Base-by-base conservation (phyloP, 768 basidiomycete species). In the Scleroderma bovista region DNA sequence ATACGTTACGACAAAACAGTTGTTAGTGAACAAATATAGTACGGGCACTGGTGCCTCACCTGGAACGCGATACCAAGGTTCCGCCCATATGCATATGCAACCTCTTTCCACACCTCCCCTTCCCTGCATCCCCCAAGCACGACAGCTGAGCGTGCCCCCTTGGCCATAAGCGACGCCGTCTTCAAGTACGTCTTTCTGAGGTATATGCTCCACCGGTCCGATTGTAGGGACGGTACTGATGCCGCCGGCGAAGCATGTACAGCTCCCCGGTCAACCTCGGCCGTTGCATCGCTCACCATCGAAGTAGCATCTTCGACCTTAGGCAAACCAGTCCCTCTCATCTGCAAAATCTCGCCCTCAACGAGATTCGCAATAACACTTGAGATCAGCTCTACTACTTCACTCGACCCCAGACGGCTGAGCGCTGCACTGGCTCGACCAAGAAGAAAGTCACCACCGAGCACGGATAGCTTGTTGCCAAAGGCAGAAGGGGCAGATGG, bases 51-150 rank as follows among this genome's bases (percentile, higher is more conserved):
- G 24, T 9, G 9, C 66, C 74, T 47, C 54, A 93, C 93, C 79
- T 96, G 94, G 72, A 97, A 96, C n/a, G 93, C 91, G 53, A 94
- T 88, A 3, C 93, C 93, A 16, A 95, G 60, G 68, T 94, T 92
- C 47, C 90, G 77, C 1, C 92, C 93, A 67, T 91, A 96, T 6
- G 83, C 84, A 70, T 95, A 96, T 13, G 93, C 93, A 6, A 84
- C 77, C 66, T 95, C 93, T 66, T 90, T 92, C 75, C 89, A 85
- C 10, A 83, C 60, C 58, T 93, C 88, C n/a, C 81, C 83, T 59
- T 85, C 80, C 45, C 62, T 70, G 55, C 75, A 84, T 29, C 93
- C 93, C 5, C 93, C 93, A 1, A 97, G 74, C n/a, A 93, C 81
- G 19, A 90, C 90, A 2, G 89, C 81, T 20, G 88, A 86, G 19